Conservation (phyloP, 2,329 filamentous ascomycete genomes). For the Aspergillus pseudotamarii region DNA sequence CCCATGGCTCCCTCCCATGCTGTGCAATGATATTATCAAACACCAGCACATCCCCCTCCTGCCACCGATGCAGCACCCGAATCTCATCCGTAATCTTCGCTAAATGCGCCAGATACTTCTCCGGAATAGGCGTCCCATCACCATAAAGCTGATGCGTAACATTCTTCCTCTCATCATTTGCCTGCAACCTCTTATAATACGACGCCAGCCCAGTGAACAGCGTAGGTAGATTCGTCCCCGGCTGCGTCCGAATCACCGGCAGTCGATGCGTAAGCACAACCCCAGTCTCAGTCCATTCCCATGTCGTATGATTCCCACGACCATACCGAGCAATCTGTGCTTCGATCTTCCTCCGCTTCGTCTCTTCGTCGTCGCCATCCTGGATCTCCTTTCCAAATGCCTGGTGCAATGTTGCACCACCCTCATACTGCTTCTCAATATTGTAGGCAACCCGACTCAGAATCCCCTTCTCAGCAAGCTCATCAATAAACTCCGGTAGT, state of each 20-base stretch:
- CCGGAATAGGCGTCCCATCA: slow-evolving; percentile 52
- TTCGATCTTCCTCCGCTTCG: slow-evolving; percentile 49
- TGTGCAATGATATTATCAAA: slow-evolving; percentile 55
- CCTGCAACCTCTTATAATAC: slow-evolving; percentile 45
- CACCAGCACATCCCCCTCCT: slow-evolving; percentile 52
- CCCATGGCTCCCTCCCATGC: slow-evolving; percentile 54
- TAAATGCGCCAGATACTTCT: slow-evolving; percentile 47
- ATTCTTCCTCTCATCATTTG: slow-evolving; percentile 32
- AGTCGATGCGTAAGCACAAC: slow-evolving; percentile 49
- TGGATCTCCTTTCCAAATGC: slow-evolving; percentile 53
- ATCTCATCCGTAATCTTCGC: slow-evolving; percentile 53
- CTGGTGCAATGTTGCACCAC: slow-evolving; percentile 51
- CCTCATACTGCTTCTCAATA: slow-evolving; percentile 46
- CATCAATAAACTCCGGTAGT: slow-evolving; percentile 51
- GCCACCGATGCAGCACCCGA: slow-evolving; percentile 52
- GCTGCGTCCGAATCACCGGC: slow-evolving; percentile 53
- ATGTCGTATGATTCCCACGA: slow-evolving; percentile 50
- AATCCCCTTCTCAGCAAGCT: slow-evolving; percentile 50
- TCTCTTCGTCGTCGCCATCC: slow-evolving; percentile 49
- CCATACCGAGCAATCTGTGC: slow-evolving; percentile 53
- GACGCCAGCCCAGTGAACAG: slow-evolving; percentile 52
- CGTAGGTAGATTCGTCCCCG: slow-evolving; percentile 48
- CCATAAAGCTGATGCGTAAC: slow-evolving; percentile 48
- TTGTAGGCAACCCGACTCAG: slow-evolving; percentile 49
- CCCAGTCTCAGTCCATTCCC: slow-evolving; percentile 51